A percentile compares a stretch with the other conserved stretches of the same genome.
Evolutionary conservation across 371 early-diverging fungal genomes (phyloP).

Genomic region (Mortierella polycephala): DNA sequence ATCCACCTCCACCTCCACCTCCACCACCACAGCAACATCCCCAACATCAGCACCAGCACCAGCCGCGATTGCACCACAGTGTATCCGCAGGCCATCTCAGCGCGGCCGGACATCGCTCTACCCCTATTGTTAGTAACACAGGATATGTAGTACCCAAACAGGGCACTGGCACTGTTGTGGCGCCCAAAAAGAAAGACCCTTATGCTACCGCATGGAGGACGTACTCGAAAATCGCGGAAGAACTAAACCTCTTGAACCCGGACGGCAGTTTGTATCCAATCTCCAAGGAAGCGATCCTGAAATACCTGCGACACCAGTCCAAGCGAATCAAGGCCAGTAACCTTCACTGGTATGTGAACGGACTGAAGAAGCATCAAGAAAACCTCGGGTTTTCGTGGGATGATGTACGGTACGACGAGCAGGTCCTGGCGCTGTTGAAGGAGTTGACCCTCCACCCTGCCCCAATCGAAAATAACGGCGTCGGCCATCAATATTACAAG

Average conservation of each 20-base stretch:
- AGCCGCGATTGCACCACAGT: slow-evolving; percentile 38
- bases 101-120: slow-evolving; percentile 7
- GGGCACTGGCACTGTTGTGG: not conserved
- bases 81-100: slow-evolving; percentile 33
- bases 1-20: not conserved
- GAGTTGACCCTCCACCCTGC: slow-evolving; percentile 47
- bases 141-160: not conserved
- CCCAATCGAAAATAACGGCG: slow-evolving; percentile 14
- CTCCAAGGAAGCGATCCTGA: slow-evolving; percentile 49
- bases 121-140: not conserved
- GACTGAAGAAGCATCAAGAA: slow-evolving; percentile 52
- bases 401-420: slow-evolving; percentile 48
- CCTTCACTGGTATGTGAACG: slow-evolving; percentile 54
- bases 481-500: not conserved
- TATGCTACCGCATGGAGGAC: slow-evolving; percentile 54
- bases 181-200: slow-evolving; percentile 45
- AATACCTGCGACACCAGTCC: slow-evolving; percentile 50
- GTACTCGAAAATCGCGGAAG: slow-evolving; percentile 51
- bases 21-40: slow-evolving; percentile 4
- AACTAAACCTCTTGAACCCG: slow-evolving; percentile 35
- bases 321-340: slow-evolving; percentile 53
- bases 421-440: slow-evolving; percentile 44
- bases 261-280: slow-evolving; percentile 49
- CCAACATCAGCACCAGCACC: slow-evolving; percentile 14
- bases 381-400: slow-evolving; percentile 51